A percentile compares a stretch with the other conserved stretches of the same genome.
Evolutionary conservation across 495 filamentous ascomycete genomes (phyloP).

Genomic region (Stereocaulon alpinum): DNA sequence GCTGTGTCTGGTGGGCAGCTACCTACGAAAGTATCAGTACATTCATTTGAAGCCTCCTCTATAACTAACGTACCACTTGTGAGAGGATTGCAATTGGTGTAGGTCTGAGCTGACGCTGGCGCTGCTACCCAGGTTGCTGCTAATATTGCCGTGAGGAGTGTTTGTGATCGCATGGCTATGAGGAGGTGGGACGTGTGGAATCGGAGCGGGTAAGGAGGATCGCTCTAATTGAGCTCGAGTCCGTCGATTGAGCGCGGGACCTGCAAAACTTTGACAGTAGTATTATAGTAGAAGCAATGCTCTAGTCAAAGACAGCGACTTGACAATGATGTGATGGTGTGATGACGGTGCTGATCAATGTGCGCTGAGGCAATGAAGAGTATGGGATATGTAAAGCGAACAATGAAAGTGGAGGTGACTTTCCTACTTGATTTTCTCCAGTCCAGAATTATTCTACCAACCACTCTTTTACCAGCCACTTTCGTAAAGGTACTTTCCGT

Average conservation of each 20-base stretch:
- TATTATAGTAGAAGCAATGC: not conserved
- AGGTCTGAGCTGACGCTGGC: slow-evolving; percentile 60
- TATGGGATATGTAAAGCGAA: not conserved
- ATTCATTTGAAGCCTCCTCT: not conserved
- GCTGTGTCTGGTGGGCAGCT: slow-evolving; percentile 70
- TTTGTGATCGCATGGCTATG: slow-evolving; percentile 11
- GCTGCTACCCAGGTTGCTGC: slow-evolving; percentile 11
- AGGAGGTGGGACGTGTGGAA: not conserved
- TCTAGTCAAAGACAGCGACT: not conserved
- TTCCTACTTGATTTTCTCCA: not conserved
- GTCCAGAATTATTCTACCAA: not conserved
- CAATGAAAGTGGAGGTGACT: not conserved
- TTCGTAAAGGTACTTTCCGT: not conserved
- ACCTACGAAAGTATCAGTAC: slow-evolving; percentile 24
- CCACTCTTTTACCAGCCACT: slow-evolving; percentile 12
- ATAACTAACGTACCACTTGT: slow-evolving; percentile 45
- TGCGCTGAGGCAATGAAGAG: not conserved
- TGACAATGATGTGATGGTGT: not conserved
- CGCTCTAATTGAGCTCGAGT: not conserved
- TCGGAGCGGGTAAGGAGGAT: not conserved
- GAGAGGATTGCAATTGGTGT: slow-evolving; percentile 63
- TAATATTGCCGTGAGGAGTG: slow-evolving; percentile 9
- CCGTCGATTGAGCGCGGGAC: not conserved
- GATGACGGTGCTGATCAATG: not conserved
- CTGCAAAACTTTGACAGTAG: not conserved